Percentiles rank a stretch among this genome's conserved stretches.
These are phyloP conservation scores for Aspergillus eucalypticola DNA, from an alignment of 2,329 filamentous ascomycete genomes.

Conservation along the genomic window DNA sequence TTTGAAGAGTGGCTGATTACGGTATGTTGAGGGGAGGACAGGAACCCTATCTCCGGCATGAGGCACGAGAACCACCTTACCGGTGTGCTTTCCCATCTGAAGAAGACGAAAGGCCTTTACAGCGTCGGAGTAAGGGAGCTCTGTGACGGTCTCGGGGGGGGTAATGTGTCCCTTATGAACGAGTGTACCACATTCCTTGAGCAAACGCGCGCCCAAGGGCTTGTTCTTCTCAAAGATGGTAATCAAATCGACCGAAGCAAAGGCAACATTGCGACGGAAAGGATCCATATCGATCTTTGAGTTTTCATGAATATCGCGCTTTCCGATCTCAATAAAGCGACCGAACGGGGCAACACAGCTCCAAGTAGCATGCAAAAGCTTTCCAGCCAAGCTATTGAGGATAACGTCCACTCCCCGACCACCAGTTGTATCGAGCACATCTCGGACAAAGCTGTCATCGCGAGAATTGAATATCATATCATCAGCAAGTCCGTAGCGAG, in stretches of 20 bases:
- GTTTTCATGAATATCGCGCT: not conserved
- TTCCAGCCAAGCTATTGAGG: not conserved
- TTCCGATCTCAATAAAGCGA: constrained; percentile 5
- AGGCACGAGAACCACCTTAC: not conserved
- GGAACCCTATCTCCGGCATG: not conserved
- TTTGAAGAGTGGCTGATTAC: not conserved
- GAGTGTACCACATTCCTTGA: not conserved
- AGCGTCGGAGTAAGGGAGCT: not conserved
- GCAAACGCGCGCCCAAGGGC: not conserved
- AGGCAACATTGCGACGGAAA: not conserved
- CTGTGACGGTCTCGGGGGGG: not conserved
- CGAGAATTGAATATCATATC: not conserved
- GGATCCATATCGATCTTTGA: not conserved
- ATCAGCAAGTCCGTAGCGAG: not conserved
- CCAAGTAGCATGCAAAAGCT: not conserved
- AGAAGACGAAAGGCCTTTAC: not conserved
- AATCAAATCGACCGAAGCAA: not conserved
- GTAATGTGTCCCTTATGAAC: not conserved
- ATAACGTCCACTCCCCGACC: not conserved
- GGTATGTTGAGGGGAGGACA: not conserved
- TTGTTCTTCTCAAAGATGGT: not conserved
- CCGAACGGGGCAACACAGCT: not conserved
- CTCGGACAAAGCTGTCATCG: not conserved
- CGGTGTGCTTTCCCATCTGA: not conserved
- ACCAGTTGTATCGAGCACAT: not conserved